Percentiles rank a stretch among this genome's conserved stretches.
These are phyloP conservation scores for Tolypocladium album DNA, from an alignment of 2,329 filamentous ascomycete species.

Conservation along the genomic window DNA sequence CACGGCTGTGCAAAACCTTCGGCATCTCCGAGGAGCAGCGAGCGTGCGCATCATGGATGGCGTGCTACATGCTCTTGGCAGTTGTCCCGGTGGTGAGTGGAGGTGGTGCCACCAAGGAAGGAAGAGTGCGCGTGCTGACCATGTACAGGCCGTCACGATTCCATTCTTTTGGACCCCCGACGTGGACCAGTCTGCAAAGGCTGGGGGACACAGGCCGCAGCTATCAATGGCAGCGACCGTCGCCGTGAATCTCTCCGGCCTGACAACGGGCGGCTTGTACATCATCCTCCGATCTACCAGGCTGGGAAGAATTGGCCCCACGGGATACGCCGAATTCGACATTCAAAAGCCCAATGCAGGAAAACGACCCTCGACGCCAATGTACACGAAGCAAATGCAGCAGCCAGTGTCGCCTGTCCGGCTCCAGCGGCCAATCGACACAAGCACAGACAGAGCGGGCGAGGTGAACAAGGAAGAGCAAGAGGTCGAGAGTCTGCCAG, in stretches of 20 bases:
- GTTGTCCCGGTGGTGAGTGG: conserved; percentile 45
- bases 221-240: conserved; percentile 55
- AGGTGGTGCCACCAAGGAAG: background rate
- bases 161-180: conserved; percentile 53
- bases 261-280: conserved; percentile 55
- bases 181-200: conserved; percentile 27
- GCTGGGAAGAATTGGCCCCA: conserved; percentile 40
- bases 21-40: conserved; percentile 48
- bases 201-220: conserved; percentile 24
- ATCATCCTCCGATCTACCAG: conserved; percentile 56
- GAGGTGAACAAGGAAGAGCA: background rate
- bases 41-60: conserved; percentile 56
- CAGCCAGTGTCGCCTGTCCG: conserved; percentile 7
- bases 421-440: background rate
- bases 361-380: conserved; percentile 1
- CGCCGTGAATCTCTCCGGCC: conserved; percentile 53
- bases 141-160: conserved; percentile 42
- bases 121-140: background rate
- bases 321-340: conserved; percentile 30
- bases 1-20: conserved; percentile 42
- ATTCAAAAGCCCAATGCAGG: conserved; percentile 21
- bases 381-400: conserved; percentile 10
- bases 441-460: background rate
- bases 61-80: conserved; percentile 52
- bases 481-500: background rate